These are phyloP conservation scores for Cystobasidium pallidum DNA, from an alignment of 1,284 basidiomycete genomes.

Conservation along the genomic window DNA sequence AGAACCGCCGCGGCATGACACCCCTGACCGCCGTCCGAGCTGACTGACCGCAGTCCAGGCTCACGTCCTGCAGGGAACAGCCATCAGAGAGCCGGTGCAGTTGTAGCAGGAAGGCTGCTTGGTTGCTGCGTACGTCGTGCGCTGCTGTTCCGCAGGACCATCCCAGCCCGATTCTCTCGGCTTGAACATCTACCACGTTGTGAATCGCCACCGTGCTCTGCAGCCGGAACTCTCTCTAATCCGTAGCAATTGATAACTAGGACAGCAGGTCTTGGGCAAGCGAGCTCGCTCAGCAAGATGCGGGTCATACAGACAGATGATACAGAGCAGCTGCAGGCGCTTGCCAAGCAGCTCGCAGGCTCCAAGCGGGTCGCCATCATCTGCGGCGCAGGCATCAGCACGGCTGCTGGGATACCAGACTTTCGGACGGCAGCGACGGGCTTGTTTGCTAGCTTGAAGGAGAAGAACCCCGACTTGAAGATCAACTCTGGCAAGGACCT, in stretches of 20 bases:
- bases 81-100: too few relatives aligned
- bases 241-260: neutral
- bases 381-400: constrained; percentile 88
- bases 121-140: too few relatives aligned
- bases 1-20: too few relatives aligned
- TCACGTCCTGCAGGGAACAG: too few relatives aligned
- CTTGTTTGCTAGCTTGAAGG: constrained; percentile 74
- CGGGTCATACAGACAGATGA: constrained; percentile 25
- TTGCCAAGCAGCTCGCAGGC: constrained; percentile 27
- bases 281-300: constrained; percentile 13
- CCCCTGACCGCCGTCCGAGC: too few relatives aligned
- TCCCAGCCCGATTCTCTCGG: neutral
- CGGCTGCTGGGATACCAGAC: constrained; percentile 87
- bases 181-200: constrained; percentile 35
- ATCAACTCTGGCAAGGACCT: constrained; percentile 81
- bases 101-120: too few relatives aligned
- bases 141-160: too few relatives aligned
- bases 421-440: constrained; percentile 78
- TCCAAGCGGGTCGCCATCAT: constrained; percentile 37
- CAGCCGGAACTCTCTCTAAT: neutral
- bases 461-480: constrained; percentile 72
- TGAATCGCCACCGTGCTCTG: neutral
- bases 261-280: neutral
- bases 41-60: too few relatives aligned
- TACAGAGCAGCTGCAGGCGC: constrained; percentile 22